phyloP scores from a whole-genome alignment of 768 basidiomycete genomes.

The Dioszegia aurantiaca region DNA sequence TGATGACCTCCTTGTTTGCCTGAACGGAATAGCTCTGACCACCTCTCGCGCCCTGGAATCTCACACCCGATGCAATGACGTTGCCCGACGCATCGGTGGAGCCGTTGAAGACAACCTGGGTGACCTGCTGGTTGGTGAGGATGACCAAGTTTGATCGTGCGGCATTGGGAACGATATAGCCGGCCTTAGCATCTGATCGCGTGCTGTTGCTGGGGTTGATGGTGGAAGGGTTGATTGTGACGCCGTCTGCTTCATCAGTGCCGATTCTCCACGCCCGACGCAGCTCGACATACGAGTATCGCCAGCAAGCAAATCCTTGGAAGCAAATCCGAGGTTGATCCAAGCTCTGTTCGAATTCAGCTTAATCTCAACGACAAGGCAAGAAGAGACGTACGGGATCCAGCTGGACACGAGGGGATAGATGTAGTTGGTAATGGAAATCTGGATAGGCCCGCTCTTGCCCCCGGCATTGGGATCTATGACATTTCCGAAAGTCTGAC shows the following conservation, averaged over 20 bases:
- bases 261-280: not conserved
- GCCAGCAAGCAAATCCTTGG: conserved; percentile 56
- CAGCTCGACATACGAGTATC: conserved; percentile 18
- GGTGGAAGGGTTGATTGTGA: conserved; percentile 59
- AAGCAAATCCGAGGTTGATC: conserved; percentile 30
- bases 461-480: conserved; percentile 59
- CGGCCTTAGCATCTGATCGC: conserved; percentile 64
- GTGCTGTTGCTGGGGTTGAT: conserved; percentile 67
- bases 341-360: conserved; percentile 54
- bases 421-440: conserved; percentile 55
- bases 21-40: conserved; percentile 55
- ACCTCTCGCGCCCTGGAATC: conserved; percentile 55
- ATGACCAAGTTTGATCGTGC: conserved; percentile 65
- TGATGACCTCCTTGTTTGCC: conserved; percentile 64
- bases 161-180: conserved; percentile 66
- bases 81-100: conserved; percentile 46
- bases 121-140: conserved; percentile 62
- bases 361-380: conserved; percentile 28
- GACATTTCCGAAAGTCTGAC: conserved; percentile 56
- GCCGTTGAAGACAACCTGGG: conserved; percentile 57
- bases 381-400: conserved; percentile 55
- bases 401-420: conserved; percentile 60
- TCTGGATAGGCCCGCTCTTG: conserved; percentile 58
- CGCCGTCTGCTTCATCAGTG: conserved; percentile 31
- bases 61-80: conserved; percentile 56